A percentile compares a stretch with the other conserved stretches of the same genome.
Conservation (phyloP, 2,329 filamentous ascomycete genomes). For the Hymenoscyphus salicellus region DNA sequence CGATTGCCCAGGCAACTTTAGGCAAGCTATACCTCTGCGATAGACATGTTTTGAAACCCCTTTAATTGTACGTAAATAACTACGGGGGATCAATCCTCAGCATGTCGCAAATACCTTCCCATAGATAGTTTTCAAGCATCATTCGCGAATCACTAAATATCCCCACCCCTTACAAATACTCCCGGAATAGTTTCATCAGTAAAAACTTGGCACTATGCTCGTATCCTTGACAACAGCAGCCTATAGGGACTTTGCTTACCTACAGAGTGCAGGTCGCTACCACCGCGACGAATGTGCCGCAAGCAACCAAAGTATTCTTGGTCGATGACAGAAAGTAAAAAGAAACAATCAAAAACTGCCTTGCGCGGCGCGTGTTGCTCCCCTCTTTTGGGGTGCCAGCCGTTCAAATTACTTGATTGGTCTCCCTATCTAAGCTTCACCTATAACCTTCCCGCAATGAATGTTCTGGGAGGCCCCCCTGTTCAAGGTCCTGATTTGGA, state of each 20-base stretch:
- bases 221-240: background rate
- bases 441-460: background rate
- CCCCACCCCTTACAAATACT: background rate
- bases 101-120: no score
- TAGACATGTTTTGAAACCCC: background rate
- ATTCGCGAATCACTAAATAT: background rate
- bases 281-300: background rate
- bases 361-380: background rate
- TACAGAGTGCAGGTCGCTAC: background rate
- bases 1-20: background rate
- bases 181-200: background rate
- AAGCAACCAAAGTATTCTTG: background rate
- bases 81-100: no score
- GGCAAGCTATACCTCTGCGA: background rate
- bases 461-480: background rate
- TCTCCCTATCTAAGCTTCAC: background rate
- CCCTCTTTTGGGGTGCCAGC: background rate
- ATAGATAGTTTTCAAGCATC: no score
- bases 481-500: background rate
- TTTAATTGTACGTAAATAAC: background rate
- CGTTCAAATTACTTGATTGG: background rate
- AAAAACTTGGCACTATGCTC: background rate
- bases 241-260: background rate
- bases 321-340: background rate
- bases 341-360: background rate